A percentile compares a stretch with the other conserved stretches of the same genome.
phyloP scores from a whole-genome alignment of 2,329 filamentous ascomycete genomes.

The Didymella segeticola region DNA sequence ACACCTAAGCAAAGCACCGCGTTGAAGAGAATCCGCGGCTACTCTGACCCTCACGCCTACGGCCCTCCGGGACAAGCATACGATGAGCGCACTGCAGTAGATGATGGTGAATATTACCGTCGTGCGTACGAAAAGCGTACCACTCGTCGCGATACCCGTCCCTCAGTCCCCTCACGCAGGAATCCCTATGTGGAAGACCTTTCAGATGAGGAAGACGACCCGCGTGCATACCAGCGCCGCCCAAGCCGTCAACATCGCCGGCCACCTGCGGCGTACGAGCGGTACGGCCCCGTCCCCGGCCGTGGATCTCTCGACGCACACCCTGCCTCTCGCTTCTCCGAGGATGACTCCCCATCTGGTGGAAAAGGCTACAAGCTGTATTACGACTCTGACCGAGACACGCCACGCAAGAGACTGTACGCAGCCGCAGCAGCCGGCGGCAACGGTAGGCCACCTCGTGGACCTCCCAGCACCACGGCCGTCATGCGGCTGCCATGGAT shows the following conservation, averaged over 20 bases:
- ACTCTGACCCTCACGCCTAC: constrained; percentile 21
- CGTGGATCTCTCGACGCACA: constrained; percentile 26
- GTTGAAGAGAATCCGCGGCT: constrained; percentile 17
- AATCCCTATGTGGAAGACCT: constrained; percentile 37
- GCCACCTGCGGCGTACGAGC: constrained; percentile 35
- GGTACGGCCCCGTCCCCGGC: constrained; percentile 24
- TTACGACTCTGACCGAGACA: constrained; percentile 33
- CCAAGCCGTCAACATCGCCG: constrained; percentile 27
- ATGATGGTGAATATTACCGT: constrained; percentile 19
- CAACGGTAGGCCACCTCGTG: constrained; percentile 25
- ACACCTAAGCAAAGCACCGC: constrained; percentile 12
- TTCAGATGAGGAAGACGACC: constrained; percentile 37
- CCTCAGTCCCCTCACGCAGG: constrained; percentile 10
- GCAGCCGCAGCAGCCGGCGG: constrained; percentile 11
- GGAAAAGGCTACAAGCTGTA: constrained; percentile 31
- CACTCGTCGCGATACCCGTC: constrained; percentile 10
- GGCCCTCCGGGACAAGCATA: constrained; percentile 8
- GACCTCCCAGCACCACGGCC: constrained; percentile 45
- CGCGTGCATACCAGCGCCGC: constrained; percentile 33
- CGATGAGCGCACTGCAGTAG: constrained; percentile 11
- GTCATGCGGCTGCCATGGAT: constrained; percentile 44
- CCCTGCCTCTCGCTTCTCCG: constrained; percentile 12
- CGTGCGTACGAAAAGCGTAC: constrained; percentile 17
- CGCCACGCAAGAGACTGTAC: constrained; percentile 19
- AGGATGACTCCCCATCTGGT: constrained; percentile 28